Evolutionary conservation across 2,329 filamentous ascomycete species (phyloP).

Genomic region (Neofusicoccum kwambonambiense): DNA sequence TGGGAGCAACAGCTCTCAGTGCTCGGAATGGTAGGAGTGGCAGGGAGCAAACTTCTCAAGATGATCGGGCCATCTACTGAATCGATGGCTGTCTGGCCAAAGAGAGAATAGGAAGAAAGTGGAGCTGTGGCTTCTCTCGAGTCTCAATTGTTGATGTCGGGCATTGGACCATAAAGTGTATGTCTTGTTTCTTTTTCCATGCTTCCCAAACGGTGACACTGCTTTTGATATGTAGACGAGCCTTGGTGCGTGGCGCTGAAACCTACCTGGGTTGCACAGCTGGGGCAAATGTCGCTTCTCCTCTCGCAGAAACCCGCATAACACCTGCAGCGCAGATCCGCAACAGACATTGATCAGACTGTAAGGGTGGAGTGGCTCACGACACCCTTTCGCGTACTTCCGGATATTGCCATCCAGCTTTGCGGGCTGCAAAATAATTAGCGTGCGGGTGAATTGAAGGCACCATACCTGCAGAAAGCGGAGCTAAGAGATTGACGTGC

Average conservation of each 20-base stretch:
- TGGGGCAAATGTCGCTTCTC: background rate
- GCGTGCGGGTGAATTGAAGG: background rate
- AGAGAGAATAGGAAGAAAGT: background rate
- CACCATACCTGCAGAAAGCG: background rate
- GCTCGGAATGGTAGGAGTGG: no score
- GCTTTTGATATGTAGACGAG: background rate
- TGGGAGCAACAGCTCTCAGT: no score
- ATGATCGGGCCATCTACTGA: background rate
- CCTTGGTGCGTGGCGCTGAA: background rate
- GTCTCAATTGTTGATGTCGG: background rate
- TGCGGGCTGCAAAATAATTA: background rate
- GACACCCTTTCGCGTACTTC: background rate
- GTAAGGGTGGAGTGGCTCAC: background rate
- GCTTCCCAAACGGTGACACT: background rate
- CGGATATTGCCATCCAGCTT: background rate
- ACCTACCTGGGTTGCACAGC: conserved; percentile 4
- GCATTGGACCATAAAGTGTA: background rate
- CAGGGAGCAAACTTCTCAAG: background rate
- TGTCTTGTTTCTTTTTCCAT: background rate
- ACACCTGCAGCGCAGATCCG: background rate
- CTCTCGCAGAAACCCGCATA: background rate
- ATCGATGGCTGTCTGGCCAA: background rate
- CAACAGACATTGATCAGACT: background rate
- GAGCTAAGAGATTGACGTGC: background rate
- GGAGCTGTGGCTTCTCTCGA: background rate